Base-by-base conservation (phyloP, 78 protist genomes). In the Diacronema lutheri region DNA sequence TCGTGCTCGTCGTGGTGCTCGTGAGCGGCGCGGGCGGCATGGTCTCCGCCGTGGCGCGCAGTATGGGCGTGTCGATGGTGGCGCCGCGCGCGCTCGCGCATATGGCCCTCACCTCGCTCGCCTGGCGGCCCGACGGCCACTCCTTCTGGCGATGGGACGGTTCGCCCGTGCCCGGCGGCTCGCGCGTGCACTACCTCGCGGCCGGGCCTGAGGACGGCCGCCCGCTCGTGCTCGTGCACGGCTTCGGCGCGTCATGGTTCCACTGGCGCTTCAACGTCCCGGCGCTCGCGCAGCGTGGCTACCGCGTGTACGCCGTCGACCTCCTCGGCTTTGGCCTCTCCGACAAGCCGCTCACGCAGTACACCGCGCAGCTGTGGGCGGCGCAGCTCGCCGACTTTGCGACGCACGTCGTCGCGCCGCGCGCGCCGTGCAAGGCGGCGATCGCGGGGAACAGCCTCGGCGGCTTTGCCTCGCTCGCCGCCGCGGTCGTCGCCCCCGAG, bases 191-290 rank as follows among this genome's bases (percentile, higher is more conserved):
- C 29, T 71, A 71, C 37, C 4, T 71, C 35, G 79, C 13, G 37
- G 57, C 57, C 1, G 79, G 79, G 23, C 21, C 9, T 5, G 35
- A 0, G 58, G 57, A 41, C 7, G 79, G 23, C 21, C 35, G 4
- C 37, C 79, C 79, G 7, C 1, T 71, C 29, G 12, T 71, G 58
- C 79, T 71, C 58, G 21, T 71, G n/a, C 79, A 71, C 35, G 79
- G 79, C 23, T 71, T 71, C 12, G 79, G 79, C 14, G 79, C 58
- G 25, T 25, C 35, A 10, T 1, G 37, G 16, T 71, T 26, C 35
- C 79, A 71, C 35, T 71, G 79, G 79, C 79, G 79, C 4, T 35
- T 23, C 38, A 71, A 71, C 38, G 57, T 71, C 58, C 41, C 41
- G 21, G 58, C 35, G 46, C 79, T 71, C 13, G 57, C 79, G 35